Base-by-base conservation (phyloP, 202 grass and related monocot species). In the Carex sylvatica region DNA sequence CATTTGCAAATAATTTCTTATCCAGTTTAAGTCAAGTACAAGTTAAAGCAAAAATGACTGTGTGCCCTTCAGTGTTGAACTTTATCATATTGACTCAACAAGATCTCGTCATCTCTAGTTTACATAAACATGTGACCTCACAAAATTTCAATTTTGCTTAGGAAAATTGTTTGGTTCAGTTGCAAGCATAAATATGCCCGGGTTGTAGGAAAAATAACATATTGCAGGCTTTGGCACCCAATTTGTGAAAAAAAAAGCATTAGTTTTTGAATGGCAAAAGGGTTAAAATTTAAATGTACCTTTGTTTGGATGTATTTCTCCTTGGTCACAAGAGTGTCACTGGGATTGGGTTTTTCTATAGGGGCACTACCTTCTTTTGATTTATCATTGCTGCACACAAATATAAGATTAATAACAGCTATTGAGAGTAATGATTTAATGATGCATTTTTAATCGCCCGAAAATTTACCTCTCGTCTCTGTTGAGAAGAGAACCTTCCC, bases 251-350 rank as follows among this genome's bases (percentile, higher is more conserved):
- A 44, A 18, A 18, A 56, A 8, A 55, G 0, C 22, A 33, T 74
- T 75, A 9, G 26, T 36, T 24, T 73, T 72, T 10, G 13, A 72
- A 49, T 49, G 13, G 51, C 9, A 3, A 42, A 46, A 44, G n/a
- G 7, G 26, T 58, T 54, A 58, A 58, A 58, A 58, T 56, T 74
- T 78, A 82, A 85, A 3, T 49, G 86, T 93, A 94, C 95, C 91
- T 98, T 98, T 63, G 83, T 71, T 90, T 95, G 92, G 79, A 98
- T 98, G 83, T 90, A 98, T 84, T 90, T 91, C 83, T 98, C 95
- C 78, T 98, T 98, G 92, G 83, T 95, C 79, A 89, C 83, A 86
- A 95, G 89, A 76, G 87, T 81, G 83, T 98, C 91, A 20, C 83
- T 95, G 42, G 92, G 85, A 61, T 89, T 90, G 86, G 95, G 92